phyloP scores from a whole-genome alignment of 345 rosid species.

The Brassica carinata region DNA sequence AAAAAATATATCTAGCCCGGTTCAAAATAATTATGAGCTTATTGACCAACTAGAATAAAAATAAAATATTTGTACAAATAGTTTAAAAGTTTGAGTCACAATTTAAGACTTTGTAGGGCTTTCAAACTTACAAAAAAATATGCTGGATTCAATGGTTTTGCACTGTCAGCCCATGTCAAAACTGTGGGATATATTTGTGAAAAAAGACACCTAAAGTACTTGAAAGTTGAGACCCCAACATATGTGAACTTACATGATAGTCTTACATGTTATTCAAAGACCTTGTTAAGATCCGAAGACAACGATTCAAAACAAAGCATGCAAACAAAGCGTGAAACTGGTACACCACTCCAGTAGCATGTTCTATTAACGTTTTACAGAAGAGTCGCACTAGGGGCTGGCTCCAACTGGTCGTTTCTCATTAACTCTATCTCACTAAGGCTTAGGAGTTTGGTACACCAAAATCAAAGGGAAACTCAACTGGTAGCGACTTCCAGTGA shows the following conservation, averaged over 20 bases:
- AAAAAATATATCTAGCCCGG: not conserved
- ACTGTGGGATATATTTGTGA: not conserved
- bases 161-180: not conserved
- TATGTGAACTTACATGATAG: not conserved
- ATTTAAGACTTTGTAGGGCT: not conserved
- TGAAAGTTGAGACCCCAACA: not conserved
- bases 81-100: not conserved
- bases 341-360: not conserved
- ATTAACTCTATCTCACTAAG: slow-evolving; percentile 25
- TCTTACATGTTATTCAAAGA: no score
- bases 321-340: not conserved
- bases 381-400: not conserved
- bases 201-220: not conserved
- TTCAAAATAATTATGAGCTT: not conserved
- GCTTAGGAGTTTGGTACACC: slow-evolving; percentile 25
- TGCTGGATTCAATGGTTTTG: not conserved
- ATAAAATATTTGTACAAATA: not conserved
- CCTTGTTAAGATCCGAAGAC: not conserved
- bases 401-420: slow-evolving; percentile 12
- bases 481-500: slow-evolving; percentile 53
- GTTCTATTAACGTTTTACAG: not conserved
- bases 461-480: slow-evolving; percentile 57
- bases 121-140: no score
- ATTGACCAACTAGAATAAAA: not conserved
- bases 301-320: not conserved